Base-by-base conservation (phyloP, 805 yeast genomes). In the Lachancea dasiensis region DNA sequence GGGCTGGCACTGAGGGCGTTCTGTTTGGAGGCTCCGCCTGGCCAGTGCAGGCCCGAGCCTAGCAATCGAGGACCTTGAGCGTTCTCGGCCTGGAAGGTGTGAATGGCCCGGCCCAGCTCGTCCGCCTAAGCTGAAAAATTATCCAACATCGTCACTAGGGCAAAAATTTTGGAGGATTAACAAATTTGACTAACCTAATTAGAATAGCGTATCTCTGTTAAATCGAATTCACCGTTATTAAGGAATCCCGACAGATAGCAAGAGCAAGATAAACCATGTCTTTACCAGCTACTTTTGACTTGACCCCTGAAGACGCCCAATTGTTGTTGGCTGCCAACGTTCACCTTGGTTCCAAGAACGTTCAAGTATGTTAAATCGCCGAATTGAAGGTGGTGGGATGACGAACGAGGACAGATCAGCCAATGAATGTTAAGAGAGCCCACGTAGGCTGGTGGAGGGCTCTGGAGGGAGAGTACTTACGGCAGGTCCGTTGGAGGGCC, bases 261-360 rank as follows among this genome's bases (percentile, higher is more conserved):
- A 48, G 49, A 46, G 45, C 45, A 48, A 49, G 65, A 58, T 28
- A 28, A 28, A 28, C 31, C 16, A 81, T 81, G 87, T 80, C 87
- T 65, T 75, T 79, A 72, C 89, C 90, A 70, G 86, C 84, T 73
- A 75, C 86, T 65, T 80, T 82, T 73, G 86, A 81, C 71, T 81
- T 85, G 73, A 86, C 96, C 71, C 86, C 87, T 72, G 96, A 86
- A 77, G 97, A 89, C 75, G 95, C 95, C 76, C 92, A 92, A 80
- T 85, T 90, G 70, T 80, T 92, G 74, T 82, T 92, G 77, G 97
- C 98, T 71, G 98, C 98, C 71, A 90, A 90, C 86, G 86, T 81
- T 65, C 98, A 92, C 80, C 83, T 92, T 71, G 98, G 98, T 73
- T 81, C 97, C 70, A 92, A 92, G 86, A 92, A 92, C 86, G 95